Evolutionary conservation across 2,329 filamentous ascomycete species (phyloP).

Genomic region (Rutstroemia sp.): DNA sequence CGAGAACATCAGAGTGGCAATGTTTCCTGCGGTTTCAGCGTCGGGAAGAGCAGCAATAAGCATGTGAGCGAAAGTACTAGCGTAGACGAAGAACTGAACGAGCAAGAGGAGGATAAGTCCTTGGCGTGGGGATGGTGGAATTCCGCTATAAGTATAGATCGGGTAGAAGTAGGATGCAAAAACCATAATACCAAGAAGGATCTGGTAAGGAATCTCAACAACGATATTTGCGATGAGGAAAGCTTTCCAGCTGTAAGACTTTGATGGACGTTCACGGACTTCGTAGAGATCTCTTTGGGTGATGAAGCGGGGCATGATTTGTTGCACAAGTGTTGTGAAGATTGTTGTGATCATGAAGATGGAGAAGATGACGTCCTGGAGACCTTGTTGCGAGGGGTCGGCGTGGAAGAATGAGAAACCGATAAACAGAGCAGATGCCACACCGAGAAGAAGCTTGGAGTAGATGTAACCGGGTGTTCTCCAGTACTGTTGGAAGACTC

Average conservation of each 20-base stretch:
- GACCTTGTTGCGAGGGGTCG: slow-evolving; percentile 51
- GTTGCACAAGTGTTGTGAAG: slow-evolving; percentile 57
- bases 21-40: slow-evolving; percentile 69
- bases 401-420: slow-evolving; percentile 61
- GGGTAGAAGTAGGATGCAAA: slow-evolving; percentile 79
- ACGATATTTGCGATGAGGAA: slow-evolving; percentile 45
- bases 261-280: slow-evolving; percentile 30
- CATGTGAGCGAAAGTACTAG: slow-evolving; percentile 76
- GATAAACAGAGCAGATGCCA: slow-evolving; percentile 47
- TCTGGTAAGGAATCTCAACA: slow-evolving; percentile 81
- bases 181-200: slow-evolving; percentile 65
- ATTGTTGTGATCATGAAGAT: slow-evolving; percentile 67
- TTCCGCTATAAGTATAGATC: slow-evolving; percentile 57
- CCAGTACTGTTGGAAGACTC: slow-evolving; percentile 75
- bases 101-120: slow-evolving; percentile 71
- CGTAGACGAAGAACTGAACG: slow-evolving; percentile 70
- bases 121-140: slow-evolving; percentile 23
- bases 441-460: slow-evolving; percentile 55
- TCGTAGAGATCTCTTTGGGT: slow-evolving; percentile 64
- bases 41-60: slow-evolving; percentile 69
- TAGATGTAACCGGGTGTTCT: slow-evolving; percentile 69
- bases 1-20: slow-evolving; percentile 70
- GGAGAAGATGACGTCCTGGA: slow-evolving; percentile 65
- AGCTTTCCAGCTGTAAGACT: slow-evolving; percentile 31
- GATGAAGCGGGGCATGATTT: slow-evolving; percentile 65